Evolutionary conservation across 2,329 filamentous ascomycete species (phyloP).

Genomic region (Pyrenochaeta sp.): DNA sequence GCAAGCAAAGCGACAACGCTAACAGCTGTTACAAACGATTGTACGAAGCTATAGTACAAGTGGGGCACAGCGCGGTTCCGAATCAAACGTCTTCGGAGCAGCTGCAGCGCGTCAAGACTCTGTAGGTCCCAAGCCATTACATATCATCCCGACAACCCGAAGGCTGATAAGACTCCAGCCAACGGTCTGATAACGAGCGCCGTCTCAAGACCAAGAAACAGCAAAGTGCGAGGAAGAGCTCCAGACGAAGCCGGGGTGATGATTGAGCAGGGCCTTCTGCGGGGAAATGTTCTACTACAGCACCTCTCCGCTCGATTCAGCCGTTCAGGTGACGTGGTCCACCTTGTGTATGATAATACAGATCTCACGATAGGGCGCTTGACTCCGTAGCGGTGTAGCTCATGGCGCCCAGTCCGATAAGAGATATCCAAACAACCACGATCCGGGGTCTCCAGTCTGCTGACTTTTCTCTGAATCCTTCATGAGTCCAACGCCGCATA

Average conservation of each 20-base stretch:
- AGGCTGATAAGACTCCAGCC: constrained; percentile 48
- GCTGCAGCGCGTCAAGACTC: constrained; percentile 59
- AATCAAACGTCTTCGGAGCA: constrained; percentile 68
- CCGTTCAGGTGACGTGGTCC: constrained; percentile 28
- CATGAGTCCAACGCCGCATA: constrained; percentile 29
- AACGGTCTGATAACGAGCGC: constrained; percentile 65
- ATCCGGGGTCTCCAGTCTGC: constrained; percentile 25
- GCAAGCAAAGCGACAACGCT: constrained; percentile 68
- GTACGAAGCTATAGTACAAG: constrained; percentile 60
- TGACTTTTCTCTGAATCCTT: constrained; percentile 15
- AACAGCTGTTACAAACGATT: constrained; percentile 66
- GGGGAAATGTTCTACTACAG: constrained; percentile 14
- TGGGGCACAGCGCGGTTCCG: constrained; percentile 60
- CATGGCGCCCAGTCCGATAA: constrained; percentile 22
- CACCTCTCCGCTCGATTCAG: constrained; percentile 3
- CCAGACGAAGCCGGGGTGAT: constrained; percentile 53
- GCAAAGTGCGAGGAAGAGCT: constrained; percentile 68
- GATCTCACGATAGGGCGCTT: constrained; percentile 20
- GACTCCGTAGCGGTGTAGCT: constrained; percentile 29
- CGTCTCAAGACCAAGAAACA: constrained; percentile 66
- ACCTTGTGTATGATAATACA: constrained; percentile 12
- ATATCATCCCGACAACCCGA: constrained; percentile 16
- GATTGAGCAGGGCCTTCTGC: constrained; percentile 37
- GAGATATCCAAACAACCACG: constrained; percentile 13
- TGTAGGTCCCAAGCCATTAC: constrained; percentile 55